Conservation (phyloP, 768 basidiomycete species). For the Hortiboletus campestris region DNA sequence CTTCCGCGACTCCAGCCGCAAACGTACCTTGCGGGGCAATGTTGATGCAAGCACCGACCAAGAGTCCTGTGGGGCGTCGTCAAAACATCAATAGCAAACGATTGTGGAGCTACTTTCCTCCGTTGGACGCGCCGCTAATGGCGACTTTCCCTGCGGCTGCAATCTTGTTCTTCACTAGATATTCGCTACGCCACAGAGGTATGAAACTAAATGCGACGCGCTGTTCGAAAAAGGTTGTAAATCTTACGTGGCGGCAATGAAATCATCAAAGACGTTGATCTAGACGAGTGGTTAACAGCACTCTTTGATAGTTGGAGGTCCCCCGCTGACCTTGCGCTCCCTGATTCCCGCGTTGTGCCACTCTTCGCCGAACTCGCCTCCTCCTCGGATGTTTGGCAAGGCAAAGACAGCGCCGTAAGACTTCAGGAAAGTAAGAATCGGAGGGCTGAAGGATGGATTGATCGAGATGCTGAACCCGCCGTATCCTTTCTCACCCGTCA, state of each 20-base stretch:
- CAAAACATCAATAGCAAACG: neutral
- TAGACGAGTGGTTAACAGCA: conserved; percentile 24
- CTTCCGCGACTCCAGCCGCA: conserved; percentile 78
- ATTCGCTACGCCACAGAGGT: conserved; percentile 44
- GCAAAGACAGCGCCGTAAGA: conserved; percentile 68
- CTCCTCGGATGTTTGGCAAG: conserved; percentile 59
- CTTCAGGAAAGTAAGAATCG: conserved; percentile 71
- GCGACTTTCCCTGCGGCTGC: conserved; percentile 67
- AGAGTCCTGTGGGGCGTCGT: conserved; percentile 47
- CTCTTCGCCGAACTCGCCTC: conserved; percentile 79
- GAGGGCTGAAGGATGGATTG: conserved; percentile 67
- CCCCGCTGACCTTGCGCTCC: conserved; percentile 58
- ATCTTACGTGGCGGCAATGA: conserved; percentile 74
- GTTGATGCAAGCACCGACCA: conserved; percentile 83
- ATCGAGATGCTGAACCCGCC: conserved; percentile 79
- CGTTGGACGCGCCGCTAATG: conserved; percentile 81
- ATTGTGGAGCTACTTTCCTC: conserved; percentile 45
- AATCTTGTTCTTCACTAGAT: conserved; percentile 70
- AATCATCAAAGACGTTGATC: conserved; percentile 80
- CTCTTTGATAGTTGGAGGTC: neutral
- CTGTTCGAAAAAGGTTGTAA: neutral
- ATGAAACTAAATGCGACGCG: neutral
- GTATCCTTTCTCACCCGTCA: conserved; percentile 48
- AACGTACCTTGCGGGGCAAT: conserved; percentile 73
- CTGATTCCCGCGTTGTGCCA: conserved; percentile 75